A percentile compares a stretch with the other conserved stretches of the same genome.
phyloP scores from a whole-genome alignment of 179 eudicot species.

The Corrigiola litoralis region DNA sequence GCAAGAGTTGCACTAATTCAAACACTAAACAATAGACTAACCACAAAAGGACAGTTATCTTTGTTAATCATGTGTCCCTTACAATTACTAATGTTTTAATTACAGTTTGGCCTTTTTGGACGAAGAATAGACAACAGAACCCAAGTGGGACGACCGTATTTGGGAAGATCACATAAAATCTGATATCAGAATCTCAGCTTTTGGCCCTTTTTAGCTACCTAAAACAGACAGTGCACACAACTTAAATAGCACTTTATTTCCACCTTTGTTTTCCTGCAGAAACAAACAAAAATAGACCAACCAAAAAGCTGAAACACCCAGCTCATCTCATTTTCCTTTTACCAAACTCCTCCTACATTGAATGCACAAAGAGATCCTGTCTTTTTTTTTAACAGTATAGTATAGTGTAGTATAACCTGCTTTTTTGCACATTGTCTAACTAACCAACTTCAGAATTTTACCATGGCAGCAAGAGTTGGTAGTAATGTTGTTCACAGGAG shows the following conservation, averaged over 20 bases:
- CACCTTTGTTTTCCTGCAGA: conserved; percentile 5
- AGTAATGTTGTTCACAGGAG: neutral
- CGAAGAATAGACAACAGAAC: conserved; percentile 28
- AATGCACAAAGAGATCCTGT: conserved; percentile 10
- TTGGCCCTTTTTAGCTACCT: conserved; percentile 35
- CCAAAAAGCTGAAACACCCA: conserved; percentile 9
- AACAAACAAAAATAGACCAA: conserved; percentile 16
- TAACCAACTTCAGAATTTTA: neutral
- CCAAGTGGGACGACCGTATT: conserved; percentile 26
- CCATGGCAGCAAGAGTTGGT: neutral
- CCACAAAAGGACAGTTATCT: neutral
- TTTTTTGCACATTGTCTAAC: neutral
- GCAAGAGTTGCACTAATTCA: neutral
- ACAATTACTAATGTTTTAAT: conserved; percentile 10
- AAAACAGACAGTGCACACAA: conserved; percentile 18
- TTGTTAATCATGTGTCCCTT: neutral
- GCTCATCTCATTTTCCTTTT: conserved; percentile 13
- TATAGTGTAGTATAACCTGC: neutral
- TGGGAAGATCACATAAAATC: conserved; percentile 31
- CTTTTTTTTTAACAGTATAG: neutral
- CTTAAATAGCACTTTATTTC: neutral
- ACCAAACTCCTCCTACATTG: conserved; percentile 22
- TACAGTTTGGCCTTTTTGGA: conserved; percentile 14
- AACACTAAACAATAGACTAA: neutral
- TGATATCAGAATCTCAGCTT: conserved; percentile 42